Evolutionary conservation across 1,284 basidiomycete genomes (phyloP).

Genomic region (Fistulinella staudtii): DNA sequence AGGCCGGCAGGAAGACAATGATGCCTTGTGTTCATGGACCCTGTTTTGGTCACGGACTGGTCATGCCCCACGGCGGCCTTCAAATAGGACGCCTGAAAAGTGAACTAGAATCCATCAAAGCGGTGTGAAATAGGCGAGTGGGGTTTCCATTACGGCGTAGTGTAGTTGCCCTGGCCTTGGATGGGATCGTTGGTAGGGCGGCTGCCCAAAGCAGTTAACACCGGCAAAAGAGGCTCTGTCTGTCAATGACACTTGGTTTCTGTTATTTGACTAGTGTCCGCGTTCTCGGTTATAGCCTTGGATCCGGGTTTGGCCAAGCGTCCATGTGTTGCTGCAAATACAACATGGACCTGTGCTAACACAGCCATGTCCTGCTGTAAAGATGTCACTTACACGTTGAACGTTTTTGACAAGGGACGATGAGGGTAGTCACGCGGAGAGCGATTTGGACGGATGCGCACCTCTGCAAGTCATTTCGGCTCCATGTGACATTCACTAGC

Average conservation of each 20-base stretch:
- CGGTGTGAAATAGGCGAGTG: neutral
- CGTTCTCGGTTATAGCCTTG: neutral
- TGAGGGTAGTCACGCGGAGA: too few relatives aligned
- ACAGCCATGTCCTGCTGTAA: too few relatives aligned
- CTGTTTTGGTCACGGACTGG: neutral
- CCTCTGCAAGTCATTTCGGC: too few relatives aligned
- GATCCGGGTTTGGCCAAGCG: neutral
- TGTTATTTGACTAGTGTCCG: neutral
- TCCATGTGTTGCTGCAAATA: neutral
- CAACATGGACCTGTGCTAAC: too few relatives aligned
- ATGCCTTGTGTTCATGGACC: neutral
- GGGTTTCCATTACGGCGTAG: neutral
- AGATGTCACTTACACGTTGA: too few relatives aligned
- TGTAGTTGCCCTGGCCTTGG: too few relatives aligned
- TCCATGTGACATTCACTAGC: too few relatives aligned
- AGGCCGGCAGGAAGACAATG: neutral
- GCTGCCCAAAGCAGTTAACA: neutral
- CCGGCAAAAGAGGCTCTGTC: neutral
- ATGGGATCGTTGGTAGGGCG: slow-evolving; percentile 1
- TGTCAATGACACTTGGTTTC: neutral
- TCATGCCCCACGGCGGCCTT: neutral
- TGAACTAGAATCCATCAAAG: neutral
- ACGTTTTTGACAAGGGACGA: too few relatives aligned
- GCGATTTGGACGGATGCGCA: too few relatives aligned
- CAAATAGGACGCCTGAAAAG: neutral